phyloP scores from a whole-genome alignment of 129 eudicot genomes.

The Calendula officinalis region DNA sequence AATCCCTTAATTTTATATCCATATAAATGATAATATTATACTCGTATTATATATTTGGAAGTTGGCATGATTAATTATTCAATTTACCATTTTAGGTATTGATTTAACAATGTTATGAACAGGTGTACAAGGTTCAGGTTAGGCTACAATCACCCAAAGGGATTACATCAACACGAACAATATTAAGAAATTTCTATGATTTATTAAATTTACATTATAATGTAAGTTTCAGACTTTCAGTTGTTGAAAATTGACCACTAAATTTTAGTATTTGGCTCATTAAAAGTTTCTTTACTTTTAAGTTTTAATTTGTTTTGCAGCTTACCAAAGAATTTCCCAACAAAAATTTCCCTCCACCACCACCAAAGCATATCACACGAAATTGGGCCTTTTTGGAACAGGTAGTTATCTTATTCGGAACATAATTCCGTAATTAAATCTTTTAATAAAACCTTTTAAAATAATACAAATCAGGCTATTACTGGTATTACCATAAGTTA shows the following conservation, averaged over 20 bases:
- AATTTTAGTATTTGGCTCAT: background rate
- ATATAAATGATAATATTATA: too few relatives aligned
- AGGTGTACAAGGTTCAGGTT: conserved; percentile 83
- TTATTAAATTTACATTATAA: conserved; percentile 61
- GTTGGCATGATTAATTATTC: background rate
- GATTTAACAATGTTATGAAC: conserved; percentile 20
- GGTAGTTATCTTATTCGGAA: conserved; percentile 47
- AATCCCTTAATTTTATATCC: conserved; percentile 19
- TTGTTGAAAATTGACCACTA: background rate
- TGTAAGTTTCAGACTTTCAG: conserved; percentile 45
- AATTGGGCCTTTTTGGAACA: conserved; percentile 56
- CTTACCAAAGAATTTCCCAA: conserved; percentile 53
- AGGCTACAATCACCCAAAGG: conserved; percentile 78
- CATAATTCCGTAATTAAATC: too few relatives aligned
- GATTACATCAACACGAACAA: conserved; percentile 52
- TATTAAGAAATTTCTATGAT: conserved; percentile 71
- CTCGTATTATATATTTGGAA: too few relatives aligned
- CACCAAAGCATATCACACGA: conserved; percentile 68
- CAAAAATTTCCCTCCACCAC: conserved; percentile 60
- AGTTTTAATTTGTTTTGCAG: conserved; percentile 34
- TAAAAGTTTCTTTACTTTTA: too few relatives aligned
- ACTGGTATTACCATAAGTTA: too few relatives aligned
- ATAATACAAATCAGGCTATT: too few relatives aligned
- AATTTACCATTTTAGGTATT: background rate
- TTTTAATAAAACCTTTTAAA: too few relatives aligned